A percentile compares a stretch with the other conserved stretches of the same genome.
These are phyloP conservation scores for Xylaria bambusicola DNA, from an alignment of 495 filamentous ascomycete genomes.

Conservation along the genomic window DNA sequence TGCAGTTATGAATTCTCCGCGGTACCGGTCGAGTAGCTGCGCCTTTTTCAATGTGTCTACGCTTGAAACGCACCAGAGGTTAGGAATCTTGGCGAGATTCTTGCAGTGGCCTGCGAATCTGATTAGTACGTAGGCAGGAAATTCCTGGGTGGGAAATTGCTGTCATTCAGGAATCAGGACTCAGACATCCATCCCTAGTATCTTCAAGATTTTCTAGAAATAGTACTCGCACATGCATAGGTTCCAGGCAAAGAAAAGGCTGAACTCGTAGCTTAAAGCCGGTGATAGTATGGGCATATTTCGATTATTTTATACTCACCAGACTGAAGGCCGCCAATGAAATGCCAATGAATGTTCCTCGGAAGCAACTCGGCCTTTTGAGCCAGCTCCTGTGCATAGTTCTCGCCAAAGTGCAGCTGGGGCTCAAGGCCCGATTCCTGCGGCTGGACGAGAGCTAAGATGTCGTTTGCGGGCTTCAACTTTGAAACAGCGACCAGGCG, in stretches of 20 bases:
- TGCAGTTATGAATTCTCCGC: conserved; percentile 55
- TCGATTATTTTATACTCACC: conserved; percentile 32
- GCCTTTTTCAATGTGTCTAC: conserved; percentile 89
- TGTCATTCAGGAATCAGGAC: too few relatives aligned
- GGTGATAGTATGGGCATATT: background rate
- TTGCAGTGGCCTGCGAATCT: conserved; percentile 76
- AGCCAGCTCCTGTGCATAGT: conserved; percentile 90
- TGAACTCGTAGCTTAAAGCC: too few relatives aligned
- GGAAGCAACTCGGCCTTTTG: conserved; percentile 84
- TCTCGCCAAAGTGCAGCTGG: conserved; percentile 91
- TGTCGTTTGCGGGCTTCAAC: conserved; percentile 85
- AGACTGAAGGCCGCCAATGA: conserved; percentile 86
- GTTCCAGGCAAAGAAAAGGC: too few relatives aligned
- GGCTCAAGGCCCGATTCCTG: conserved; percentile 37
- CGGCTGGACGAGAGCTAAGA: conserved; percentile 72
- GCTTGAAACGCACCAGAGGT: conserved; percentile 90
- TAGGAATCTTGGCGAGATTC: conserved; percentile 78
- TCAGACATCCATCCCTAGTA: too few relatives aligned
- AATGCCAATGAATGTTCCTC: conserved; percentile 83
- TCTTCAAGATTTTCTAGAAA: too few relatives aligned
- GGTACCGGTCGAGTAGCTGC: conserved; percentile 72
- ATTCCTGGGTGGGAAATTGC: too few relatives aligned
- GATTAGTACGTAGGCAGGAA: conserved; percentile 17
- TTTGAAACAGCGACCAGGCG: conserved; percentile 94
- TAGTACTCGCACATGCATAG: too few relatives aligned